These are phyloP conservation scores for Schwanniomyces sp. DNA, from an alignment of 805 yeast species.

Conservation along the genomic window DNA sequence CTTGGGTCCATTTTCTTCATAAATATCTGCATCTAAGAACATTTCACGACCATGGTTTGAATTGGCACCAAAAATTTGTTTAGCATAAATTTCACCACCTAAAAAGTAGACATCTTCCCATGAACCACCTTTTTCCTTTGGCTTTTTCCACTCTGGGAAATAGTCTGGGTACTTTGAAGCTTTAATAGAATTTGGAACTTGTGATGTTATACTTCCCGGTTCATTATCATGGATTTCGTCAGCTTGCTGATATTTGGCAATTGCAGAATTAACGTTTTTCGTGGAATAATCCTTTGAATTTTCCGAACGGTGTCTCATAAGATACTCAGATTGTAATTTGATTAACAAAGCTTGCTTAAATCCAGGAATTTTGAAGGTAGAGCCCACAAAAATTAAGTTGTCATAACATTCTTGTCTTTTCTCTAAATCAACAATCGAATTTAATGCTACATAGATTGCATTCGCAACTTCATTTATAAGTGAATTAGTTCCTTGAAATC, in stretches of 20 bases:
- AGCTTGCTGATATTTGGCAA: slow-evolving; percentile 43
- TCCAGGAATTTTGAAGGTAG: slow-evolving; percentile 74
- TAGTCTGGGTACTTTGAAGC: slow-evolving; percentile 80
- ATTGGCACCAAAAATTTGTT: slow-evolving; percentile 72
- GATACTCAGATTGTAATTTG: slow-evolving; percentile 54
- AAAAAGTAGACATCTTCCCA: slow-evolving; percentile 73
- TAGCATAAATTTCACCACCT: slow-evolving; percentile 86
- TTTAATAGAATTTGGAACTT: slow-evolving; percentile 77
- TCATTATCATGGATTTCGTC: slow-evolving; percentile 33
- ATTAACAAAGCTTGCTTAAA: slow-evolving; percentile 68
- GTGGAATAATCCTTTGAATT: slow-evolving; percentile 23
- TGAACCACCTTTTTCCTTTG: slow-evolving; percentile 53
- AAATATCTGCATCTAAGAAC: slow-evolving; percentile 67
- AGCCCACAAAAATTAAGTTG: slow-evolving; percentile 75
- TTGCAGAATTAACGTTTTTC: slow-evolving; percentile 36
- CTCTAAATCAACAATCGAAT: slow-evolving; percentile 62
- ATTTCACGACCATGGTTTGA: slow-evolving; percentile 56
- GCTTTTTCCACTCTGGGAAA: slow-evolving; percentile 88
- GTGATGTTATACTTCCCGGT: slow-evolving; percentile 39
- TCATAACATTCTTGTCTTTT: slow-evolving; percentile 84
- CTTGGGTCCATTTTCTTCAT: slow-evolving; percentile 77
- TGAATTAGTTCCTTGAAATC: slow-evolving; percentile 76
- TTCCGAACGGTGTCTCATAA: slow-evolving; percentile 35
- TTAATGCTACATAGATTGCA: slow-evolving; percentile 52
- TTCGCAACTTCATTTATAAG: slow-evolving; percentile 57